phyloP scores from a whole-genome alignment of 2,329 filamentous ascomycete genomes.

The Exserohilum rostratum region DNA sequence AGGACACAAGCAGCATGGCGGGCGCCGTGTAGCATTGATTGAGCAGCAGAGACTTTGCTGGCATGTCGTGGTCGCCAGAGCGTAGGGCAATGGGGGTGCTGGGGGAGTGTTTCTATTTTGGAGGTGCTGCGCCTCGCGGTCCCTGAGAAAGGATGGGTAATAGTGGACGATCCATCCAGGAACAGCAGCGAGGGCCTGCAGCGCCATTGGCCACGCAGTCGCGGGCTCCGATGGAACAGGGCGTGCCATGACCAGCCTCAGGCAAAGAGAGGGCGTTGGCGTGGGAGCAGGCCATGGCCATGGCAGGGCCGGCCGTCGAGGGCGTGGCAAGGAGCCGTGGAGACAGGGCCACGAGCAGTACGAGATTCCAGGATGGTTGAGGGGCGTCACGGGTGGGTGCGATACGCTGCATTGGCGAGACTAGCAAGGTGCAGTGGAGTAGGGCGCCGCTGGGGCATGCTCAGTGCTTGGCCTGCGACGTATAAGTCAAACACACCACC shows the following conservation, averaged over 20 bases:
- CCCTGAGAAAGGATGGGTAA: conserved; percentile 26
- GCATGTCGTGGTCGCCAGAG: conserved; percentile 20
- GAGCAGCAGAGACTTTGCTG: conserved; percentile 18
- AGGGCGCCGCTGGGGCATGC: conserved; percentile 34
- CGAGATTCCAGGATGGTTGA: conserved; percentile 31
- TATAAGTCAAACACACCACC: conserved; percentile 48
- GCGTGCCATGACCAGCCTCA: conserved; percentile 28
- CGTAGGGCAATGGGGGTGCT: conserved; percentile 15
- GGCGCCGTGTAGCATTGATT: conserved; percentile 20
- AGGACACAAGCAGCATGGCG: conserved; percentile 20
- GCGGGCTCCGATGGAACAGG: conserved; percentile 22
- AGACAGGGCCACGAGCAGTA: too few species aligned
- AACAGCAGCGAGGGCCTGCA: conserved; percentile 23
- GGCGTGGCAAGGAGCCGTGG: too few species aligned
- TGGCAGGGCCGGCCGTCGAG: too few species aligned
- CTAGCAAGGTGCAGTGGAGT: conserved; percentile 39
- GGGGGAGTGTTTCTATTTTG: conserved; percentile 43
- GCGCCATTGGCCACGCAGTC: conserved; percentile 27
- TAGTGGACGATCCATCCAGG: conserved; percentile 45
- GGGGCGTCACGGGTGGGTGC: conserved; percentile 34
- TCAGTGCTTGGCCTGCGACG: conserved; percentile 36
- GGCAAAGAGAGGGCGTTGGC: conserved; percentile 36
- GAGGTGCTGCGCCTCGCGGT: conserved; percentile 40
- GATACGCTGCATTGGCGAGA: conserved; percentile 29
- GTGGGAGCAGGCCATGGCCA: too few species aligned